Base-by-base conservation (phyloP, 345 rosid genomes). In the Eutrema yunnanense region DNA sequence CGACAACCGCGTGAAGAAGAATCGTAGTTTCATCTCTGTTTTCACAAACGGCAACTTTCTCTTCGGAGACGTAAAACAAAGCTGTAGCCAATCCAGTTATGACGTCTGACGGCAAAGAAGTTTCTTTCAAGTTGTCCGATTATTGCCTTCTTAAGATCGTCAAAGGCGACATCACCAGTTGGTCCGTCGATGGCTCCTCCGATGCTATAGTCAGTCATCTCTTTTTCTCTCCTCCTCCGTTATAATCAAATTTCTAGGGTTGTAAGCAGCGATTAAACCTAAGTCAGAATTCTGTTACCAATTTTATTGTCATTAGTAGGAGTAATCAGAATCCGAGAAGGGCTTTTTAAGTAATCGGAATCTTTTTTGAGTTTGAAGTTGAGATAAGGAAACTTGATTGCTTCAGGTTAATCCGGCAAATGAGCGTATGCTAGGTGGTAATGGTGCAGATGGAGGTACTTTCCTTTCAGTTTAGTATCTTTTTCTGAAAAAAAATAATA, bases 381-480 rank as follows among this genome's bases (percentile, higher is more conserved):
- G 36, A 72, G 14, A 8, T 43, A 16, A 26, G 13, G 32, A 55
- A 56, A 27, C 14, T 73, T 33, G 34, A 16, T 62, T 61, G 62
- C 22, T 41, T 10, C 56, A 92, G 98, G 96, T 83, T 19, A 92
- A 90, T 81, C 92, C 96, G 0, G 97, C 97, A 19, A 87, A 92
- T 76, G 92, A 73, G 81, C 76, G 75, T 55, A 90, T 92, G 98
- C 86, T 92, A 54, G 96, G 98, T 54, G 97, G 97, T 72, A 87
- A 88, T 57, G 98, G 96, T 50, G 98, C 93, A 3, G 93, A 92
- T 82, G 96, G 98, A 84, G 95, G 98, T 92, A 78, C 42, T 38
- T 59, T 1, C 3, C 8, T 37, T 42, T 46, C 16, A 44, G 2
- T 9, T 52, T 62, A 16, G 44, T 41, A 26, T 46, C 10, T 32